Conservation (phyloP, 768 basidiomycete genomes). For the Pilatotrama ljubarskyi region DNA sequence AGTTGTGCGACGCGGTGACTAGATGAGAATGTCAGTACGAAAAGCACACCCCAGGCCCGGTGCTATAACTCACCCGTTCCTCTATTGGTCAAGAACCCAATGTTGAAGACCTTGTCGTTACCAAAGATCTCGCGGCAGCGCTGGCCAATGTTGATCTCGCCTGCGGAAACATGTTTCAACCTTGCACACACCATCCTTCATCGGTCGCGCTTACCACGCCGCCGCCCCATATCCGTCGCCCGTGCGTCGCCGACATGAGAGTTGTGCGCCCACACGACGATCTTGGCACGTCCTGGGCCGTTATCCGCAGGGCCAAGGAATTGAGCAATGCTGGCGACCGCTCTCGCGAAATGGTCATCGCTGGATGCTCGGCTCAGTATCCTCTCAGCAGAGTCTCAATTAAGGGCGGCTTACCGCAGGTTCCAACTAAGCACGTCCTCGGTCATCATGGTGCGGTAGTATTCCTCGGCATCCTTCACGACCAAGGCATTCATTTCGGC, state of each 20-base stretch:
- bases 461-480: constrained; percentile 33
- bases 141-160: constrained; percentile 33
- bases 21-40: not conserved
- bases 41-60: not conserved
- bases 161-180: constrained; percentile 4
- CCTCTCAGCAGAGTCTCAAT: not conserved
- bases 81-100: constrained; percentile 30
- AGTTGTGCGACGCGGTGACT: constrained; percentile 31
- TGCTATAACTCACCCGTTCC: constrained; percentile 23
- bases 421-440: constrained; percentile 32
- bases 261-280: constrained; percentile 35
- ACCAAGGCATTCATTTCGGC: constrained; percentile 34
- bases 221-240: constrained; percentile 31
- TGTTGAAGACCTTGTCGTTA: constrained; percentile 28
- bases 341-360: constrained; percentile 28
- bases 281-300: constrained; percentile 22
- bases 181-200: not conserved
- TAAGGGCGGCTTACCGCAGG: constrained; percentile 18
- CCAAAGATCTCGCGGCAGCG: constrained; percentile 32
- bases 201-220: constrained; percentile 16
- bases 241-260: constrained; percentile 34
- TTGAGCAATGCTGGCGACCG: constrained; percentile 18
- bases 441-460: constrained; percentile 32
- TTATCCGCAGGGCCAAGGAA: constrained; percentile 15
- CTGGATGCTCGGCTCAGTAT: constrained; percentile 2